Evolutionary conservation across 441 rosid genomes (phyloP), one percentile per base, ranked within the genome.

Genomic region (Corymbia calophylla): DNA sequence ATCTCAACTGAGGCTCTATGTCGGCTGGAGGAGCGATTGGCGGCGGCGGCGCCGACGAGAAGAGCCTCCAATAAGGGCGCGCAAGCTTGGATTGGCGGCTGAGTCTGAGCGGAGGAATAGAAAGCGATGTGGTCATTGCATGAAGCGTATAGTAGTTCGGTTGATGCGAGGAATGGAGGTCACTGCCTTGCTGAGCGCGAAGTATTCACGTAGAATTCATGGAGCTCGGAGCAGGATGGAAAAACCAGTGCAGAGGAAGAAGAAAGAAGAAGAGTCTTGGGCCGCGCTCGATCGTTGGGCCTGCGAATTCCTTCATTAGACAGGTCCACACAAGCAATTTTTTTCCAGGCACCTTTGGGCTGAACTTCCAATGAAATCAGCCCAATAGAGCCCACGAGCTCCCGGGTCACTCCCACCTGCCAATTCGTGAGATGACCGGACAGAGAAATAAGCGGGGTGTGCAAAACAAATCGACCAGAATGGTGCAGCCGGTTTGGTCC

Each of bases 1-100:
- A 88, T 88, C 80, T 89, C 89, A 93, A 90, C 62, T 89, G 93
- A 84, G 91, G 64, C 60, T 95, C 93, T 27, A 93, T 49, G 47
- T 91, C 89, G 49, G 94, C 58, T 77, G n/a, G 88, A 35, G 87
- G 77, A 47, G 87, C 14, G 48, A 89, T 89, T 87, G 91, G 56
- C 64, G 62, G 62, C 62, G 62, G 5, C 56, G 86, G 39, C 60
- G 87, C 56, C 32, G 90, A 91, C 47, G 91, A 84, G 90, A 89
- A 58, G 62, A 60, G 73, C 89, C 81, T 88, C 84, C 84, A 48
- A 44, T n/a, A 44, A 27, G 13, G 51, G 53, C n/a, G 17, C n/a
- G 7, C 84, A 9, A 77, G 84, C 84, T 77, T 51, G 8, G 84
- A 77, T 77, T 44, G 84, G 53, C n/a, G 84, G 84, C 48, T 27